phyloP scores from a whole-genome alignment of 345 rosid genomes.

The Euphorbia pulcherrima region DNA sequence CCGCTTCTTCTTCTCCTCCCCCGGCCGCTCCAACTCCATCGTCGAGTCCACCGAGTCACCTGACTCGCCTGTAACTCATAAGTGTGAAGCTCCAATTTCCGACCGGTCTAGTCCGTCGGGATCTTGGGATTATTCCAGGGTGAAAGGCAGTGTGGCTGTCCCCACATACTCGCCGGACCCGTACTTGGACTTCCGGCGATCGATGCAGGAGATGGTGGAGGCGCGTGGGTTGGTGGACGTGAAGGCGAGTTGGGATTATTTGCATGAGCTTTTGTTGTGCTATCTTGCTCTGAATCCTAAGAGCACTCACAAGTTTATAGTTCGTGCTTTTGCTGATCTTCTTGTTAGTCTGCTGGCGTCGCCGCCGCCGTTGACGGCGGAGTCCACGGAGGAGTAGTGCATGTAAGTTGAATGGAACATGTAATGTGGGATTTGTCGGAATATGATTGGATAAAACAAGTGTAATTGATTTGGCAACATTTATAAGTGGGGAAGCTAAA shows the following conservation, averaged over 20 bases:
- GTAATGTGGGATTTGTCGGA: constrained; percentile 13
- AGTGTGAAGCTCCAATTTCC: not conserved
- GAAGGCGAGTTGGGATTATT: constrained; percentile 57
- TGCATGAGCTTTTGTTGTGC: constrained; percentile 71
- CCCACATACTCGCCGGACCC: constrained; percentile 82
- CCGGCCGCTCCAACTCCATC: constrained; percentile 89
- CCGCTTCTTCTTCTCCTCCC: constrained; percentile 89
- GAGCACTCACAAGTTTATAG: constrained; percentile 59
- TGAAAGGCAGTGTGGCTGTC: constrained; percentile 50
- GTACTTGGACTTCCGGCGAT: constrained; percentile 66
- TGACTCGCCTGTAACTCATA: constrained; percentile 4
- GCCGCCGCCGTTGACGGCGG: not conserved
- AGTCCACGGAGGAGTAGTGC: constrained; percentile 2
- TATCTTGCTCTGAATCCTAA: constrained; percentile 68
- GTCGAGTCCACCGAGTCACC: constrained; percentile 45
- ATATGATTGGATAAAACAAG: constrained; percentile 12
- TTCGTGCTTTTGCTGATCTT: constrained; percentile 77
- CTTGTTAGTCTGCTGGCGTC: constrained; percentile 57
- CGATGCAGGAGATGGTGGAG: constrained; percentile 98
- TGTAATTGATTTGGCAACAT: constrained; percentile 13
- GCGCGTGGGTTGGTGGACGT: constrained; percentile 55
- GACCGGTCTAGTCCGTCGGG: not conserved
- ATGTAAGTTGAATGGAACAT: constrained; percentile 15
- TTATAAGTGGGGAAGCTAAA: constrained; percentile 12
- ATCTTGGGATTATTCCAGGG: constrained; percentile 6